These are phyloP conservation scores for Yarrowia galli DNA, from an alignment of 1,139 yeast species.

Conservation along the genomic window DNA sequence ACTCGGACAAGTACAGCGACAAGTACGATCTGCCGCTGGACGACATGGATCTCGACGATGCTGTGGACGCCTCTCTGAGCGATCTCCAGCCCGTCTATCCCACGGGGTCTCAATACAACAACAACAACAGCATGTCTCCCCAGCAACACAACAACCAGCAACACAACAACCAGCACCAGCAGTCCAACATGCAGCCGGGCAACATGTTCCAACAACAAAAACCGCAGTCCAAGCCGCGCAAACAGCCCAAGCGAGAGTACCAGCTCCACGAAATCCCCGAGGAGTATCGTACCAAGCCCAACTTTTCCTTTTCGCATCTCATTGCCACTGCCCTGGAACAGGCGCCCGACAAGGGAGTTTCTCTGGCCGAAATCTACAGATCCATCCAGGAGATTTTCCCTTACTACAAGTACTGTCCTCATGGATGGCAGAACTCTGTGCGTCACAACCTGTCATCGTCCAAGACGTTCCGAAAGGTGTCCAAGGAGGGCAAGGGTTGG, in stretches of 20 bases:
- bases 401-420: slow-evolving; percentile 89
- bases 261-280: slow-evolving; percentile 75
- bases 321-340: slow-evolving; percentile 79
- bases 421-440: slow-evolving; percentile 97
- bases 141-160: slow-evolving; percentile 18
- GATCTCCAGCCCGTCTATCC: slow-evolving; percentile 32
- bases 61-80: slow-evolving; percentile 29
- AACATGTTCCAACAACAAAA: slow-evolving; percentile 36
- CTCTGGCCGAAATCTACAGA: slow-evolving; percentile 83
- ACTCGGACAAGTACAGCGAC: slow-evolving; percentile 24
- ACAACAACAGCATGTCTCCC: slow-evolving; percentile 21
- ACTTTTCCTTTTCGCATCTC: slow-evolving; percentile 76
- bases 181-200: slow-evolving; percentile 36
- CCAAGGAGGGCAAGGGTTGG: slow-evolving; percentile 89
- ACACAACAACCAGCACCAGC: slow-evolving; percentile 30
- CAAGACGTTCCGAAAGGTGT: slow-evolving; percentile 78
- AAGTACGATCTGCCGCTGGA: slow-evolving; percentile 35
- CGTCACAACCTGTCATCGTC: slow-evolving; percentile 86
- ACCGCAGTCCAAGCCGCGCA: slow-evolving; percentile 29
- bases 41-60: slow-evolving; percentile 32
- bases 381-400: slow-evolving; percentile 89
- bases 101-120: slow-evolving; percentile 31
- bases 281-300: slow-evolving; percentile 83
- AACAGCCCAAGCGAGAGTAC: slow-evolving; percentile 47
- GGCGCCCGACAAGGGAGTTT: slow-evolving; percentile 73